A percentile compares a stretch with the other conserved stretches of the same genome.
Conservation (phyloP, 2,329 filamentous ascomycete genomes). For the Daldinia sp. region DNA sequence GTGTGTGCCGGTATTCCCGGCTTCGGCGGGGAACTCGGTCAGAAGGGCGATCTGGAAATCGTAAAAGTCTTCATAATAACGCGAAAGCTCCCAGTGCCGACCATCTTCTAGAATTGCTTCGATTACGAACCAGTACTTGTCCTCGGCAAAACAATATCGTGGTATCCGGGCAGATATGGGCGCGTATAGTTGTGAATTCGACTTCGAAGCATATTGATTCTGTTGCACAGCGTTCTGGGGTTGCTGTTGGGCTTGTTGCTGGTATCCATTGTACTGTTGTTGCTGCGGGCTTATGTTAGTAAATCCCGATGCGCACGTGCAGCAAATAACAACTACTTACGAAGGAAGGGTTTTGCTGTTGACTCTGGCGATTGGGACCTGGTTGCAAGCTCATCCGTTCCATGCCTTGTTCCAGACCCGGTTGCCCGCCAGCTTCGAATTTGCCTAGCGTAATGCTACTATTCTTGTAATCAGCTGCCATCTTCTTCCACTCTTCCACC, state of each 20-base stretch:
- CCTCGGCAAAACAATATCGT: slow-evolving; percentile 93
- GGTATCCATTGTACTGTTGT: slow-evolving; percentile 45
- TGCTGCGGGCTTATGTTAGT: slow-evolving; percentile 50
- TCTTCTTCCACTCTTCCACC: slow-evolving; percentile 99
- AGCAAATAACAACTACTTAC: slow-evolving; percentile 41
- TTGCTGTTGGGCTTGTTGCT: slow-evolving; percentile 54
- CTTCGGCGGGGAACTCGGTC: slow-evolving; percentile 91
- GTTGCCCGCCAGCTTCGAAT: slow-evolving; percentile 72
- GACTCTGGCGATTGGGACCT: slow-evolving; percentile 60
- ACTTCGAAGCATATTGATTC: slow-evolving; percentile 55
- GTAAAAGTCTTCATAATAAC: slow-evolving; percentile 99
- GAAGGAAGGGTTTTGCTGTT: slow-evolving; percentile 54
- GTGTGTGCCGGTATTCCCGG: slow-evolving; percentile 83
- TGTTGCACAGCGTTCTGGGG: slow-evolving; percentile 57
- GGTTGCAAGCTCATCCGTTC: slow-evolving; percentile 81
- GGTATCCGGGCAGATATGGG: slow-evolving; percentile 88
- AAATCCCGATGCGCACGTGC: neutral
- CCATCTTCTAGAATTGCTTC: slow-evolving; percentile 92
- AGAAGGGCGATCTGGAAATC: slow-evolving; percentile 97
- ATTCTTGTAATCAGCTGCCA: slow-evolving; percentile 99
- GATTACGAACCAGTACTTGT: slow-evolving; percentile 99
- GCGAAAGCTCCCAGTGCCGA: slow-evolving; percentile 89
- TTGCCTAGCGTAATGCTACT: slow-evolving; percentile 97
- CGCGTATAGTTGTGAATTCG: slow-evolving; percentile 71
- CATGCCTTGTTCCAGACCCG: slow-evolving; percentile 75